Conservation (phyloP, 2,329 filamentous ascomycete genomes). For the Botrytis medusae region DNA sequence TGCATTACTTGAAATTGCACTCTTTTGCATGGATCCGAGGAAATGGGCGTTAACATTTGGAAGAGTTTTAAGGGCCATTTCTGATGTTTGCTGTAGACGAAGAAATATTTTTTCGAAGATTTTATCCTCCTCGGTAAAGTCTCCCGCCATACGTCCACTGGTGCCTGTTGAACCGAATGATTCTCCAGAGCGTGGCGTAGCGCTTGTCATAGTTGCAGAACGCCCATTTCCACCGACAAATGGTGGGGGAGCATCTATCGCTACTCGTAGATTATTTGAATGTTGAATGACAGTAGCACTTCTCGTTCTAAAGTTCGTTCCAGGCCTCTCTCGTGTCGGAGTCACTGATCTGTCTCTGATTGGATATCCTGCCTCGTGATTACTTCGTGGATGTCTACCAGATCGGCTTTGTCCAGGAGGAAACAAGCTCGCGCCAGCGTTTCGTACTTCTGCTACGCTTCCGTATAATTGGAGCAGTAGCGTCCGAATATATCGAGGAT, state of each 20-base stretch:
- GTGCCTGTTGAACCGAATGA: slow-evolving; percentile 61
- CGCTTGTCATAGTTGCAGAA: slow-evolving; percentile 48
- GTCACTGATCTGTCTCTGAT: slow-evolving; percentile 54
- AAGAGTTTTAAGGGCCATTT: slow-evolving; percentile 69
- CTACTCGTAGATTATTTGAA: slow-evolving; percentile 48
- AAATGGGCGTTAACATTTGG: slow-evolving; percentile 70
- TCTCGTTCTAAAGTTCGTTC: slow-evolving; percentile 37
- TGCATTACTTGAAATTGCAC: slow-evolving; percentile 58
- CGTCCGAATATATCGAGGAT: slow-evolving; percentile 65
- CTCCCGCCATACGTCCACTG: slow-evolving; percentile 43
- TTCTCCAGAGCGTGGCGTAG: slow-evolving; percentile 81
- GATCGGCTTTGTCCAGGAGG: slow-evolving; percentile 23
- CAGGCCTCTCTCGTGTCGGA: slow-evolving; percentile 52
- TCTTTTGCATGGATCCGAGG: slow-evolving; percentile 59
- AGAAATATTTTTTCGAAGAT: slow-evolving; percentile 82
- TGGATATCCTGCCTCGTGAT: slow-evolving; percentile 52
- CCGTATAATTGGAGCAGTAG: slow-evolving; percentile 64
- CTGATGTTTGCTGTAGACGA: slow-evolving; percentile 70
- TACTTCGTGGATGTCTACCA: slow-evolving; percentile 25
- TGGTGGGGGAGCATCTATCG: slow-evolving; percentile 54
- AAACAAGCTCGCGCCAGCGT: slow-evolving; percentile 36
- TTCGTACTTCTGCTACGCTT: slow-evolving; percentile 64
- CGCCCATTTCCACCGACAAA: slow-evolving; percentile 52
- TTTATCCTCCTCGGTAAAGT: slow-evolving; percentile 73
- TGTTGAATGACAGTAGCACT: slow-evolving; percentile 40